Evolutionary conservation across 169 alveolate species (phyloP), one percentile per base, ranked within the genome.

Genomic region (Plasmodium fragile): DNA sequence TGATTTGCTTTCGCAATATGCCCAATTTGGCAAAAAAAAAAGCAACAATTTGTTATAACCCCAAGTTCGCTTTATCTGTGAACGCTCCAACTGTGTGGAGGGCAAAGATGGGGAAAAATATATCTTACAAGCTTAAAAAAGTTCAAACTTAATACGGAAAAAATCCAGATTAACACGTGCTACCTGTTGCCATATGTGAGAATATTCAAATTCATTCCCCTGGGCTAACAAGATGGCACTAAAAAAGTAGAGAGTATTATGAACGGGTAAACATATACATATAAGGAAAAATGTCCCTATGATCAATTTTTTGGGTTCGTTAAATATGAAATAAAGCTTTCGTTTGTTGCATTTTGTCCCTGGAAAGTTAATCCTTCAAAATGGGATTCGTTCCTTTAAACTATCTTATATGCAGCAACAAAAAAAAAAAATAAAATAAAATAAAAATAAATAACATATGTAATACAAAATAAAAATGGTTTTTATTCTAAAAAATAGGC

Each of bases 121-220:
- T 25, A 65, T 25, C 36, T 65, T 65, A 65, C 75, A 65, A 65
- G 36, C 75, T 65, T 65, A 65, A 65, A 65, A 6, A 65, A 18
- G 75, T 65, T 65, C 41, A 65, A 65, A 65, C 18, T 65, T 65
- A 65, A 65, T 65, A n/a, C n/a, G 75, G n/a, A 65, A 65, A 65
- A 25, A 59, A 6, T 25, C 39, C 75, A 65, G 36, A 13, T 65
- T 11, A 65, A 65, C 36, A 18, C 18, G n/a, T 65, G 34, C 36
- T 65, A 65, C 59, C 11, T 25, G 75, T 10, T 65, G 13, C 36
- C 25, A 65, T 25, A 59, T 59, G 25, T 25, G 36, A 25, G 13
- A 65, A 65, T 22, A 65, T 65, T 22, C 75, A 65, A 28, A 16
- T 65, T 65, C 39, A 65, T 65, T 28, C 75, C 75, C 75, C 11